Evolutionary conservation across 139 green algal species (phyloP).

Genomic region (Haematococcus sp.): DNA sequence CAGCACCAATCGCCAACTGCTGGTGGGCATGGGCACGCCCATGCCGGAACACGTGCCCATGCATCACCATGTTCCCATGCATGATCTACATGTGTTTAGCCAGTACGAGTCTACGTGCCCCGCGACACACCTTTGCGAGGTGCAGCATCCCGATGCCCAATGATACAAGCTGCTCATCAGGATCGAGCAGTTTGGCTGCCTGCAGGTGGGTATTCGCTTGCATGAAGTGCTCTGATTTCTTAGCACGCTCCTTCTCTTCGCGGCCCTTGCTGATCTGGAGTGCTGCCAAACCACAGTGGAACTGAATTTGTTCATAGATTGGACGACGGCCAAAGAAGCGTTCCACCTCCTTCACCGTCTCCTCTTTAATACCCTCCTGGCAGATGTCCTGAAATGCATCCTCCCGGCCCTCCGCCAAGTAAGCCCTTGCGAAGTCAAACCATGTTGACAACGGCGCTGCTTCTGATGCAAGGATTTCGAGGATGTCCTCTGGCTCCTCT

Average conservation of each 20-base stretch:
- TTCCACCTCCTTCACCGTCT: constrained; percentile 31
- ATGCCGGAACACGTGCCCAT: no score
- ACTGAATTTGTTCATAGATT: constrained; percentile 68
- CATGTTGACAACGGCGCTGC: constrained; percentile 65
- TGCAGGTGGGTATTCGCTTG: constrained; percentile 36
- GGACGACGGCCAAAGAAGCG: constrained; percentile 36
- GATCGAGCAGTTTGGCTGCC: constrained; percentile 31
- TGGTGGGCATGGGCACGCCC: no score
- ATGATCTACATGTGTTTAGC: no score
- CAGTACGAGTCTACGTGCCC: not conserved
- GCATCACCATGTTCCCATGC: no score
- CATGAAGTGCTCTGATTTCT: constrained; percentile 25
- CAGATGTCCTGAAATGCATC: constrained; percentile 35
- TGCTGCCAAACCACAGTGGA: constrained; percentile 67
- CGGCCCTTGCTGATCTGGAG: constrained; percentile 47
- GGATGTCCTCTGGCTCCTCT: constrained; percentile 54
- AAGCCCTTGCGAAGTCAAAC: constrained; percentile 69
- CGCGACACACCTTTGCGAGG: constrained; percentile 50
- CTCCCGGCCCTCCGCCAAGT: constrained; percentile 50
- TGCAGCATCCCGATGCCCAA: constrained; percentile 56
- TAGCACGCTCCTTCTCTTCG: constrained; percentile 22
- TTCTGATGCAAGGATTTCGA: constrained; percentile 68
- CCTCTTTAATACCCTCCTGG: constrained; percentile 19
- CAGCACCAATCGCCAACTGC: no score
- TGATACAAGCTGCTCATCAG: constrained; percentile 63